Conservation (phyloP, 257 asterid genomes). For the Avicennia marina region DNA sequence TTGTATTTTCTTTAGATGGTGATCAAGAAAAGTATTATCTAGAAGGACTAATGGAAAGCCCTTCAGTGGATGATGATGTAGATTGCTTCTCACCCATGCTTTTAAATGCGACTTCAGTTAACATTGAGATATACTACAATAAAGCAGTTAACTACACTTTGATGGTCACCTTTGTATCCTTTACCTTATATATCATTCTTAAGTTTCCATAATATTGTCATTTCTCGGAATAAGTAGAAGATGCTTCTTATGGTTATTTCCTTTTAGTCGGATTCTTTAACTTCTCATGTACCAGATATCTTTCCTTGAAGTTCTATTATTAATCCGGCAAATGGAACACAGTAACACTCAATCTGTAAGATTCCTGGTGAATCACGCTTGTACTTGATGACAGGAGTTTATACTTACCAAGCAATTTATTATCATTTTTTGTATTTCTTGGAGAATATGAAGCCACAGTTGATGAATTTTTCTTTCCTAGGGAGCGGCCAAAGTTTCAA, state of each 20-base stretch:
- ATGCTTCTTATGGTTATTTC: slow-evolving; percentile 10
- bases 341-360: slow-evolving; percentile 95
- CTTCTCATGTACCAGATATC: slow-evolving; percentile 53
- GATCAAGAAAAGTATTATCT: slow-evolving; percentile 71
- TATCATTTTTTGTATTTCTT: no score
- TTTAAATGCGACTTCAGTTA: slow-evolving; percentile 86
- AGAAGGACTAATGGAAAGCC: slow-evolving; percentile 97
- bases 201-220: slow-evolving; percentile 1
- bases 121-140: slow-evolving; percentile 79
- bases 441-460: no score
- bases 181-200: slow-evolving; percentile 15
- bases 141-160: slow-evolving; percentile 94
- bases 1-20: slow-evolving; percentile 55
- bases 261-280: slow-evolving; percentile 48
- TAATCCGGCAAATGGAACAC: slow-evolving; percentile 97
- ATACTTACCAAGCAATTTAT: slow-evolving; percentile 8
- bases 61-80: slow-evolving; percentile 88
- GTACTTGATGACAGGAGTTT: no score
- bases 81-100: slow-evolving; percentile 96
- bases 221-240: slow-evolving; percentile 1
- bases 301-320: slow-evolving; percentile 85
- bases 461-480: slow-evolving; percentile 24
- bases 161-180: slow-evolving; percentile 99
- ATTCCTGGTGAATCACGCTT: background rate
- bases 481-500: slow-evolving; percentile 99